Evolutionary conservation across 1,284 basidiomycete species (phyloP).

Genomic region (Trametes pubescens): DNA sequence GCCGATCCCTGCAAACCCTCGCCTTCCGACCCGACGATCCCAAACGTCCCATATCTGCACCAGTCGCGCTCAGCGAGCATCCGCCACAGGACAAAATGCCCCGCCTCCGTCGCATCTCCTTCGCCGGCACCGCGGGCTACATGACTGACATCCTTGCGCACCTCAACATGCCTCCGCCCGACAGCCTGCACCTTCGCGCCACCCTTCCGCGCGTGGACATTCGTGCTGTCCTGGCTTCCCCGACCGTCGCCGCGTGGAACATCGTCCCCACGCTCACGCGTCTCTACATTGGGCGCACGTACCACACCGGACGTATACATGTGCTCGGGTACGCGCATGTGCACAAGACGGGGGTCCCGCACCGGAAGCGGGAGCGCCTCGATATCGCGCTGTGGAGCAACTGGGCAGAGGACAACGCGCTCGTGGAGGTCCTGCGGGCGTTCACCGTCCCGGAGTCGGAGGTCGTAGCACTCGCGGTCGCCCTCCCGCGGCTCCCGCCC

Average conservation of each 20-base stretch:
- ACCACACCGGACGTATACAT: background rate
- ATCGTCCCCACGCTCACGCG: constrained; percentile 5
- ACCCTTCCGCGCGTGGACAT: background rate
- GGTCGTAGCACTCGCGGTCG: background rate
- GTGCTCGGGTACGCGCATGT: constrained; percentile 2
- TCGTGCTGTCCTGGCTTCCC: background rate
- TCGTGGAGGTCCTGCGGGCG: background rate
- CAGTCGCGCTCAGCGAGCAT: background rate
- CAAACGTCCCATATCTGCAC: background rate
- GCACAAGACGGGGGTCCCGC: background rate
- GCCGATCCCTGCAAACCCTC: background rate
- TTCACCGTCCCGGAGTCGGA: background rate
- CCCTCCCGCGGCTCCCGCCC: constrained; percentile 2
- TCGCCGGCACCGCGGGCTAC: background rate
- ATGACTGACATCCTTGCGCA: background rate
- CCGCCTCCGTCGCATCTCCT: background rate
- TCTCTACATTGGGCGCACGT: constrained; percentile 10
- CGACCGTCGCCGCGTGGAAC: background rate
- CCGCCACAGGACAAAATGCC: background rate
- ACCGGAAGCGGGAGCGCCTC: background rate
- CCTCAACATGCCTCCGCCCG: background rate
- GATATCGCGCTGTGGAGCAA: constrained; percentile 4
- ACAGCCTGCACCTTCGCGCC: background rate
- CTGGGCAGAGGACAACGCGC: background rate
- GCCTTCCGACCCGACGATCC: background rate